Evolutionary conservation across 2,329 filamentous ascomycete genomes (phyloP), one percentile per base, ranked within the genome.

Genomic region (Trichoderma sp.): DNA sequence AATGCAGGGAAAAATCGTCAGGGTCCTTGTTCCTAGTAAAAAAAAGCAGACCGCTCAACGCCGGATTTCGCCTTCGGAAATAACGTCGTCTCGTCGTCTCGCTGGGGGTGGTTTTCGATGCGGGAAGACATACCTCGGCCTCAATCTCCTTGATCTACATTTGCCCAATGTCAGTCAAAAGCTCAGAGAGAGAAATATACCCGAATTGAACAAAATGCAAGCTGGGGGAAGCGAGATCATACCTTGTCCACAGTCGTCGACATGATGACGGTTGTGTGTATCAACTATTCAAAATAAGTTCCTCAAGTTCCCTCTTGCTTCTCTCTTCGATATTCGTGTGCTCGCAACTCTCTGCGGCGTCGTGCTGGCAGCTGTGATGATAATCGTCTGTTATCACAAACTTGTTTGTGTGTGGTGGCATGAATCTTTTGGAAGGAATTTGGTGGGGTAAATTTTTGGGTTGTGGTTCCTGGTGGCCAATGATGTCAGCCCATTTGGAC

Each of bases 201-300:
- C 18, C 27, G 11, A 50, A 31, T 38, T 24, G 24, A 2, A 31
- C 63, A 27, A 41, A 41, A 64, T 24, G 31, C n/a, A 24, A 65
- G n/a, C 21, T 18, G 11, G 18, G 6, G 3, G 59, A 33, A 18
- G 27, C 3, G 60, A 68, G 62, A 63, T 65, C 76, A 62, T 71
- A 94, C 95, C 93, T 98, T 98, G 82, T 98, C 96, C 84, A 98
- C 95, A 59, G 96, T 98, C 77, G 96, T 98, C 89, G 96, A 90
- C 97, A 98, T 98, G 82, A 85, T 93, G 88, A 83, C 79, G 79
- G 77, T 71, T 78, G 4, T 74, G 21, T 33, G 18, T 59, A 62
- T 45, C 71, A 35, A 38, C 21, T 62, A 60, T 35, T 35, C 35
- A 35, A 35, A 35, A 4, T 12, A 35, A 9, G 21, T 21, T 71